phyloP scores from a whole-genome alignment of 2,329 filamentous ascomycete genomes.

The Aspergillaceae sp. region DNA sequence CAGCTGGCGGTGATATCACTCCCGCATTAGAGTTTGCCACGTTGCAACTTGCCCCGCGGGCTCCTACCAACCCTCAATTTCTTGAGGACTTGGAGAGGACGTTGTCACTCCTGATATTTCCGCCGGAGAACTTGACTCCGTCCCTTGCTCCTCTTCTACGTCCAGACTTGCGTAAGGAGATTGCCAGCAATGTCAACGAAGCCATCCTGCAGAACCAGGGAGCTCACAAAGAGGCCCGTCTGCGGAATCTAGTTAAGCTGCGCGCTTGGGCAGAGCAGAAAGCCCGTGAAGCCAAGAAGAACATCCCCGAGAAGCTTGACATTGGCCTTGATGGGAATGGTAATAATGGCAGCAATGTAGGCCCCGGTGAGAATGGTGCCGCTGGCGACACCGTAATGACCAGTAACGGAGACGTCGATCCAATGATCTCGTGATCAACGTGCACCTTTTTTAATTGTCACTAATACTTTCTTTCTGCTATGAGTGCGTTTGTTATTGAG shows the following conservation, averaged over 20 bases:
- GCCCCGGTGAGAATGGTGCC: slow-evolving; percentile 19
- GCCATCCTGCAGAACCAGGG: slow-evolving; percentile 70
- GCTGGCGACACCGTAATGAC: slow-evolving; percentile 34
- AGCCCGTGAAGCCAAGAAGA: slow-evolving; percentile 39
- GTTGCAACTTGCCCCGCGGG: slow-evolving; percentile 75
- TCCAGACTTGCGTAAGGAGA: slow-evolving; percentile 66
- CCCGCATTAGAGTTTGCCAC: slow-evolving; percentile 82
- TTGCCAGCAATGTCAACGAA: slow-evolving; percentile 84
- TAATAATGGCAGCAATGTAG: slow-evolving; percentile 14
- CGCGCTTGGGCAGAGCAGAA: slow-evolving; percentile 72
- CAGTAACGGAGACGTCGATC: slow-evolving; percentile 33
- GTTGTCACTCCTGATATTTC: slow-evolving; percentile 85
- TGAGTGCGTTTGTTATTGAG: not conserved
- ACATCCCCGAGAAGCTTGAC: slow-evolving; percentile 38
- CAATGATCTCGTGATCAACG: slow-evolving; percentile 29
- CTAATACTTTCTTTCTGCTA: not conserved
- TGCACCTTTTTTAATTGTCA: not conserved
- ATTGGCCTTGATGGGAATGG: slow-evolving; percentile 34
- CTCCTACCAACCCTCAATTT: slow-evolving; percentile 71
- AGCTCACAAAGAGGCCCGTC: slow-evolving; percentile 66
- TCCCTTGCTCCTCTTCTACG: slow-evolving; percentile 69
- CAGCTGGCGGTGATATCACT: slow-evolving; percentile 61
- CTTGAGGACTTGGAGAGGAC: slow-evolving; percentile 82
- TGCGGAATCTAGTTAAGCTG: slow-evolving; percentile 71
- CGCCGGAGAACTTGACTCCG: slow-evolving; percentile 67